Percentiles rank a stretch among this genome's conserved stretches.
Conservation (phyloP, 139 green algal species). For the Chlamydomonas asymmetrica region DNA sequence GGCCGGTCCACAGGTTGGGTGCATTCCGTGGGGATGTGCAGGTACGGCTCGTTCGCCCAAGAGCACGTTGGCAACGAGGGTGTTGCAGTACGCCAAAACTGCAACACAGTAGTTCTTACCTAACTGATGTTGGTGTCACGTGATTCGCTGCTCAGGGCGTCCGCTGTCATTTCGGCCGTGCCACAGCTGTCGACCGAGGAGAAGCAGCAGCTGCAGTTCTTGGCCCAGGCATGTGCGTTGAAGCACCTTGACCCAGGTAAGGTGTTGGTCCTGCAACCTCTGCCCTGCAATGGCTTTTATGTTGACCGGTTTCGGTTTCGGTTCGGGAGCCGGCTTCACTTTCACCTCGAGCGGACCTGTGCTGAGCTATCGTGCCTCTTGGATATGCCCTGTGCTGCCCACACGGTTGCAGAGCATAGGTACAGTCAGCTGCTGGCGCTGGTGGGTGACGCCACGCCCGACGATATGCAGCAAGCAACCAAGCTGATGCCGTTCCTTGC, state of each 20-base stretch:
- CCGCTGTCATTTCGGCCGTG: not conserved
- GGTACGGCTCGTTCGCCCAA: slow-evolving; percentile 1
- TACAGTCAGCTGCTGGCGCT: slow-evolving; percentile 27
- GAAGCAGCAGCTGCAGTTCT: slow-evolving; percentile 31
- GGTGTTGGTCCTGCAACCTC: not conserved
- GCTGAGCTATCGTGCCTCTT: not conserved
- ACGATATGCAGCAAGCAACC: slow-evolving; percentile 1
- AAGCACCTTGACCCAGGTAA: not conserved
- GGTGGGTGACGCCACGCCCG: slow-evolving; percentile 19
- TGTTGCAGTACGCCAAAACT: not conserved
- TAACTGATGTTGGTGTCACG: not conserved
- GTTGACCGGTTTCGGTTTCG: not conserved
- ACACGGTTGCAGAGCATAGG: not conserved
- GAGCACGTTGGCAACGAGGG: not conserved
- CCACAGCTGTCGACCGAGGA: slow-evolving; percentile 7
- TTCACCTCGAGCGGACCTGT: not conserved
- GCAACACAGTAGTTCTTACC: too few species aligned
- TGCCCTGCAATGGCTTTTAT: not conserved
- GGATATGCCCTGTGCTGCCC: not conserved
- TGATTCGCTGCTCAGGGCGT: not conserved
- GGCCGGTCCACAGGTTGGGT: slow-evolving; percentile 35
- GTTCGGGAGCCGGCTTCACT: not conserved
- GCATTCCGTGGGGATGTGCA: slow-evolving; percentile 50
- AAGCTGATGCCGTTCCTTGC: slow-evolving; percentile 30
- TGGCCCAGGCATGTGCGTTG: slow-evolving; percentile 42